These are phyloP conservation scores for Pseudogymnoascus sp. DNA, from an alignment of 2,329 filamentous ascomycete species.

Conservation along the genomic window DNA sequence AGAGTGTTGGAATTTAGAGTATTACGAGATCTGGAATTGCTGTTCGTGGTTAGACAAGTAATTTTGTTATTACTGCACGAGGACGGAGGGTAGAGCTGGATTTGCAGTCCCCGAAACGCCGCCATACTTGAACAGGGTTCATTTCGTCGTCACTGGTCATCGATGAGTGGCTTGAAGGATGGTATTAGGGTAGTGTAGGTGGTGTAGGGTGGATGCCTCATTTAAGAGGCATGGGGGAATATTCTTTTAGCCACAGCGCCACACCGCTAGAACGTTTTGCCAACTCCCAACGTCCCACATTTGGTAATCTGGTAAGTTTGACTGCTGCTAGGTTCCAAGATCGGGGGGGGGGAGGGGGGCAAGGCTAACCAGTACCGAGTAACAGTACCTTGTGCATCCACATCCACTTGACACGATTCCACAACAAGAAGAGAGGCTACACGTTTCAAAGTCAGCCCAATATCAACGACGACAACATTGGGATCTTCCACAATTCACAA, in stretches of 20 bases:
- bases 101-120: not conserved
- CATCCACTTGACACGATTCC: conserved; percentile 6
- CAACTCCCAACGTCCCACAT: not conserved
- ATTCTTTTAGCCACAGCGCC: conserved; percentile 6
- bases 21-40: not conserved
- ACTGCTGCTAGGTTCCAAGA: not conserved
- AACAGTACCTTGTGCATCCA: not conserved
- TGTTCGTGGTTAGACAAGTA: not conserved
- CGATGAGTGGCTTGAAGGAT: not conserved
- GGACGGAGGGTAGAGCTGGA: not conserved
- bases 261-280: not conserved
- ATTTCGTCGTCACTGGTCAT: not conserved
- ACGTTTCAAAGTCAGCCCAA: not conserved
- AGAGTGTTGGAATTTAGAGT: not conserved
- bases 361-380: conserved; percentile 3
- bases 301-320: not conserved
- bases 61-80: not conserved
- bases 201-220: not conserved
- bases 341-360: not conserved
- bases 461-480: not conserved
- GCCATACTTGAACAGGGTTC: not conserved
- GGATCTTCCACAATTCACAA: not conserved
- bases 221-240: not conserved
- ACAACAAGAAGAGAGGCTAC: not conserved
- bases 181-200: not conserved